These are phyloP conservation scores for Candida odintsovae DNA, from an alignment of 805 yeast genomes.

Conservation along the genomic window DNA sequence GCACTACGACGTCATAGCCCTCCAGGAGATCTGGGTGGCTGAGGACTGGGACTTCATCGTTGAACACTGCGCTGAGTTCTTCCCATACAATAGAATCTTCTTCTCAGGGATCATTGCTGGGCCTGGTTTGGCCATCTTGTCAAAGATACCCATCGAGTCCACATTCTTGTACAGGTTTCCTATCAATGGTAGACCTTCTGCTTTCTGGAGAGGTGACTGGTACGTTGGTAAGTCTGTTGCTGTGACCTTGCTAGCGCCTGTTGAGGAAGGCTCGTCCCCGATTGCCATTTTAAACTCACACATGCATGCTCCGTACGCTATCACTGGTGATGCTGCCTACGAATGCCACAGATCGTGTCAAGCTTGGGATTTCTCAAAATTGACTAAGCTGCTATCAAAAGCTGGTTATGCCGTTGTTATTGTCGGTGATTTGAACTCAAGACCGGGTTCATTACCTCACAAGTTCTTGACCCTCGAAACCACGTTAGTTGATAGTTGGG, in stretches of 20 bases:
- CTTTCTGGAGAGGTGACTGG: conserved; percentile 95
- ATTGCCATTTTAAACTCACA: conserved; percentile 86
- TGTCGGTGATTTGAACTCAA: conserved; percentile 90
- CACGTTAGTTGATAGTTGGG: conserved; percentile 79
- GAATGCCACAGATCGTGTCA: conserved; percentile 88
- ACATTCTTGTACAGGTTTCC: conserved; percentile 83
- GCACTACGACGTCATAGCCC: conserved; percentile 75
- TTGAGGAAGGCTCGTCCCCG: conserved; percentile 39
- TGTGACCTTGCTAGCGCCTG: conserved; percentile 58
- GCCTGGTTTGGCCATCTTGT: conserved; percentile 84
- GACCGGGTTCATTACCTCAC: conserved; percentile 82
- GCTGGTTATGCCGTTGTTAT: conserved; percentile 84
- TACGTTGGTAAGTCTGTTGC: conserved; percentile 90
- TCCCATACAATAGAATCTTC: conserved; percentile 65
- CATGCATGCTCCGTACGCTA: conserved; percentile 94
- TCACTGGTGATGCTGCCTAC: conserved; percentile 81
- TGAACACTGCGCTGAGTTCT: conserved; percentile 35
- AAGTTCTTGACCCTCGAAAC: conserved; percentile 65
- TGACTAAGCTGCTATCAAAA: conserved; percentile 52
- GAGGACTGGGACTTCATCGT: conserved; percentile 73
- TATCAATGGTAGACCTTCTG: conserved; percentile 89
- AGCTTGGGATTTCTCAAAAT: conserved; percentile 88
- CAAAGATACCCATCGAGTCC: conserved; percentile 75
- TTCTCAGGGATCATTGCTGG: conserved; percentile 85
- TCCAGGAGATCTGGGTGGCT: conserved; percentile 93